These are phyloP conservation scores for Magnusiomyces magnusii DNA, from an alignment of 1,139 yeast genomes.

Conservation along the genomic window DNA sequence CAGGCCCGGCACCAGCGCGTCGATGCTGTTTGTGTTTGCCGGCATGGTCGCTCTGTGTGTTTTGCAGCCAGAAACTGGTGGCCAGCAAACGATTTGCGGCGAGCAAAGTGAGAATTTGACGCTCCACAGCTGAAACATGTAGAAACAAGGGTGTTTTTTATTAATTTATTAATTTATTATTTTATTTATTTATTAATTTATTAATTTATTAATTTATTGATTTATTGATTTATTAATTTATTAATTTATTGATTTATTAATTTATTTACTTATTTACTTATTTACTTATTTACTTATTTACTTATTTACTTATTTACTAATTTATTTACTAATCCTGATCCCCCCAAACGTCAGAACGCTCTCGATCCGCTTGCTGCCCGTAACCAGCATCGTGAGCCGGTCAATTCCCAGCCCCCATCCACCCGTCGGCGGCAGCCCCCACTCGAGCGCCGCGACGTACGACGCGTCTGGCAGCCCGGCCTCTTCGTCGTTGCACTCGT, in stretches of 20 bases:
- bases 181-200: no score
- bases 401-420: constrained; percentile 98
- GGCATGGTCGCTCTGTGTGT: no score
- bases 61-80: background rate
- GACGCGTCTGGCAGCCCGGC: constrained; percentile 62
- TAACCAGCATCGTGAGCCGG: constrained; percentile 71
- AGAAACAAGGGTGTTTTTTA: background rate
- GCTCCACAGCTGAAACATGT: background rate
- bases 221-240: background rate
- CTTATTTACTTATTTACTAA: background rate
- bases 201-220: background rate
- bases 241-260: background rate
- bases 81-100: background rate
- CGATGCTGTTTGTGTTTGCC: no score
- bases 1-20: no score
- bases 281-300: background rate
- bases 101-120: no score
- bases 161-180: no score
- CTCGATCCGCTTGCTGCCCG: constrained; percentile 60
- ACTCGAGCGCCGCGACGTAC: constrained; percentile 71
- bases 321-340: constrained; percentile 52
- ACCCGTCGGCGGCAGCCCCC: constrained; percentile 96
- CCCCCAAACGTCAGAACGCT: constrained; percentile 79
- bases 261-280: no score
- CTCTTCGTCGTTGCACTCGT: constrained; percentile 48